These are phyloP conservation scores for Podospora tetraspora DNA, from an alignment of 495 filamentous ascomycete species.

Conservation along the genomic window DNA sequence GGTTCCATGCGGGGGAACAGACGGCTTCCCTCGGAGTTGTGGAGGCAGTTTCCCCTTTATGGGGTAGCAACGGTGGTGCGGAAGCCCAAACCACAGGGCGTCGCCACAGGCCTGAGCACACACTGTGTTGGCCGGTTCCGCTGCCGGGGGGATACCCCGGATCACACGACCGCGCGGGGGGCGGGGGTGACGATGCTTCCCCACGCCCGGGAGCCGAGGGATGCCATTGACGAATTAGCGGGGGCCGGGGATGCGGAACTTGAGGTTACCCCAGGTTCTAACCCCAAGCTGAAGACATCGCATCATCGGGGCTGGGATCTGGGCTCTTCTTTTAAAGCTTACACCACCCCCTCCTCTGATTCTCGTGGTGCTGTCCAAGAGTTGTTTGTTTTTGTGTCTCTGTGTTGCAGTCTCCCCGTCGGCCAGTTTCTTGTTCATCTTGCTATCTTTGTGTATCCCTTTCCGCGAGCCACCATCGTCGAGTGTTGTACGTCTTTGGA, in stretches of 20 bases:
- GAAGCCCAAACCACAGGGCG: not conserved
- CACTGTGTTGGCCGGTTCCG: not conserved
- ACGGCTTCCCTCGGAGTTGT: not conserved
- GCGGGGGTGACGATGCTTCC: not conserved
- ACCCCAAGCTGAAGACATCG: not conserved
- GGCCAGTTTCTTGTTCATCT: not conserved
- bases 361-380: too few species aligned
- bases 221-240: not conserved
- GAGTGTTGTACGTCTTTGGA: not conserved
- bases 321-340: not conserved
- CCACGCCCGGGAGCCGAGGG: not conserved
- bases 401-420: too few species aligned
- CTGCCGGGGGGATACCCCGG: not conserved
- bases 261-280: not conserved
- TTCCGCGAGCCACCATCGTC: not conserved
- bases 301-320: not conserved
- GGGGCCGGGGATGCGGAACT: not conserved
- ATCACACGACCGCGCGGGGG: not conserved
- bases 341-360: not conserved
- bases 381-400: too few species aligned
- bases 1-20: not conserved
- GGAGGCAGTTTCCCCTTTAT: not conserved
- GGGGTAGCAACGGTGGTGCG: too few species aligned
- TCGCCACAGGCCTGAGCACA: not conserved
- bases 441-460: not conserved